Evolutionary conservation across 129 eudicot genomes (phyloP).

Genomic region (Ambrosia trifida): DNA sequence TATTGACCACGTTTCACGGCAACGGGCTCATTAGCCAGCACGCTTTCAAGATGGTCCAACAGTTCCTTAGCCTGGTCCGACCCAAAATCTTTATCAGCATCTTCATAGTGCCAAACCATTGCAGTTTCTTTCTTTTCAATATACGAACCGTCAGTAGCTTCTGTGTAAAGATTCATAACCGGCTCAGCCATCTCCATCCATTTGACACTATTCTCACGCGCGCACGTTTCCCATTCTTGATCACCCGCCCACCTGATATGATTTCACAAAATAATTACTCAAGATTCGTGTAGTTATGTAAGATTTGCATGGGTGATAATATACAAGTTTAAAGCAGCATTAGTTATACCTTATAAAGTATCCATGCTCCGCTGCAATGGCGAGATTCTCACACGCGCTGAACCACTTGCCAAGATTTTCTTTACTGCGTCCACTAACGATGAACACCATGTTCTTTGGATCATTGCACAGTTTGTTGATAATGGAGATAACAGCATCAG

Average conservation of each 20-base stretch:
- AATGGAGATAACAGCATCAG: slow-evolving; percentile 28
- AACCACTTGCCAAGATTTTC: slow-evolving; percentile 37
- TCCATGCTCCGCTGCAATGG: slow-evolving; percentile 51
- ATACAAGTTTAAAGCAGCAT: not conserved
- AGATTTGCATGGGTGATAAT: not conserved
- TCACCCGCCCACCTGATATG: slow-evolving; percentile 31
- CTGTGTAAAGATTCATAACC: slow-evolving; percentile 45
- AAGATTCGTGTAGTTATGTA: slow-evolving; percentile 2
- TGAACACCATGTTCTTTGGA: slow-evolving; percentile 14
- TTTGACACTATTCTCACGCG: slow-evolving; percentile 20
- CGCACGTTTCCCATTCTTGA: slow-evolving; percentile 35
- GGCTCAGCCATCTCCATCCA: slow-evolving; percentile 51
- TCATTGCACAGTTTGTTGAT: slow-evolving; percentile 39
- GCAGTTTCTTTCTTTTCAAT: slow-evolving; percentile 43
- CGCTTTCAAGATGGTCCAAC: slow-evolving; percentile 50
- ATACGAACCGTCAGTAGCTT: slow-evolving; percentile 47
- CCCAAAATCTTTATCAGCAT: slow-evolving; percentile 31
- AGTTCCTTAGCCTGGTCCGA: slow-evolving; percentile 44
- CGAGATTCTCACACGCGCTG: slow-evolving; percentile 33
- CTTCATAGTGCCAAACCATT: slow-evolving; percentile 41
- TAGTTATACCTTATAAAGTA: slow-evolving; percentile 42
- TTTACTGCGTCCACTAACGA: slow-evolving; percentile 39
- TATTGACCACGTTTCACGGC: slow-evolving; percentile 43
- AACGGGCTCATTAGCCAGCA: slow-evolving; percentile 48
- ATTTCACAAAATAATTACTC: not conserved